Evolutionary conservation across 768 basidiomycete species (phyloP), one percentile per base, ranked within the genome.

Genomic region (Sistotremastrum niveocremeum): DNA sequence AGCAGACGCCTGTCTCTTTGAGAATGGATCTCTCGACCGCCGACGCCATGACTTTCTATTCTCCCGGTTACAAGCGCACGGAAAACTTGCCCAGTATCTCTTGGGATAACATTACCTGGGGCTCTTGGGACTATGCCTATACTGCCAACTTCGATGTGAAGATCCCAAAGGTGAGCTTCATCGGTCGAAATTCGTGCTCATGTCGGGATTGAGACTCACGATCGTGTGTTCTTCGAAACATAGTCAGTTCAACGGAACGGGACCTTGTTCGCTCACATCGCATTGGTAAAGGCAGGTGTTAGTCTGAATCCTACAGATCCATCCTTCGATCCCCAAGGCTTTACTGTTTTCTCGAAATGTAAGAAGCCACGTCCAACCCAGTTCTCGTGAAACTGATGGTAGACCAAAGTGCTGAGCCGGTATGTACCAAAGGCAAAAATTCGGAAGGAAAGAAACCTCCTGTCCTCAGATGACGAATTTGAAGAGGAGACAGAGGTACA

Each of bases 231-330:
- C n/a, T 32, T 33, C 10, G 6, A 43, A 33, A 8, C 29, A 12
- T 53, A 90, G 87, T 70, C 68, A 42, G 89, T 90, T 7, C 70
- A 84, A 56, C 69, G 68, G 47, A 94, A 94, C 57, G 84, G 75
- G 7, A 76, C 84, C 2, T 61, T 91, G 41, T 94, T 84, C 82
- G 82, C 82, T 10, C 85, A 93, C 54, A 69, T 90, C 4, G 84
- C 83, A 59, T 61, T 94, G 6, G 71, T 77, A 1, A 78, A 73
- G 51, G 71, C 82, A 39, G 76, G 76, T 0, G 71, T 73, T 7
- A 76, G 69, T 52, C 82, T 81, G 0, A 69, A 89, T 53, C 20
- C 20, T 20, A 20, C 20, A 20, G 20, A 20, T 20, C 20, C 20
- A 20, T 20, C 84, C 83, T 6, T 62, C 68, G 7, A 68, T 70